phyloP scores from a whole-genome alignment of 2,329 filamentous ascomycete species.

The Chalara sp. region DNA sequence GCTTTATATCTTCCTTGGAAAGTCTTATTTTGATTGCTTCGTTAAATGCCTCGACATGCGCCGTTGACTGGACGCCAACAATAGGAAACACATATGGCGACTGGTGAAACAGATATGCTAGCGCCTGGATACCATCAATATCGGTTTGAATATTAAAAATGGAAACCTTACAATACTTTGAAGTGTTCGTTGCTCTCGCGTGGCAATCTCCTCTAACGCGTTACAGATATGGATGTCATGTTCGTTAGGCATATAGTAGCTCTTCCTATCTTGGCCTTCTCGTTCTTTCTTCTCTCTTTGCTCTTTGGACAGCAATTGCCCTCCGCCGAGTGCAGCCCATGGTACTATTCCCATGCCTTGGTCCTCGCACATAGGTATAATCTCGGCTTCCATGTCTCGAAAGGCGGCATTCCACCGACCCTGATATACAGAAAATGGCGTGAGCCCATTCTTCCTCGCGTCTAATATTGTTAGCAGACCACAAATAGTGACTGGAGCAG shows the following conservation, averaged over 20 bases:
- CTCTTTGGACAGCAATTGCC: not conserved
- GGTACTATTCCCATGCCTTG: not conserved
- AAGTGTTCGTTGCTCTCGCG: constrained; percentile 45
- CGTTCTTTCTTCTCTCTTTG: not conserved
- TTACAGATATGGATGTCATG: not conserved
- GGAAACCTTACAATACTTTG: constrained; percentile 26
- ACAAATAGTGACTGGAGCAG: not conserved
- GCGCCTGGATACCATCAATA: not conserved
- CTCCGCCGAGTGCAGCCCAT: not conserved
- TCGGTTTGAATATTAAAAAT: not conserved
- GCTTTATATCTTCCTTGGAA: constrained; percentile 7
- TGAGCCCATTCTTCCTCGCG: not conserved
- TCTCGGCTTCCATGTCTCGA: not conserved
- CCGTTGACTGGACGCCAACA: constrained; percentile 10
- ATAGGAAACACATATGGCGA: constrained; percentile 1
- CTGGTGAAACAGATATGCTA: constrained; percentile 11
- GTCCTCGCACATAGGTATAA: not conserved
- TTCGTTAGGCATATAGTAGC: not conserved
- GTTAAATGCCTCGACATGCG: constrained; percentile 8
- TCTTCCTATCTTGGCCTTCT: not conserved
- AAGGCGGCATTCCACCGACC: not conserved
- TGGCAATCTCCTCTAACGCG: constrained; percentile 43
- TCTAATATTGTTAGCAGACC: not conserved
- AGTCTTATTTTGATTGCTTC: constrained; percentile 5
- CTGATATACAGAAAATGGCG: not conserved